phyloP scores from a whole-genome alignment of 139 green algal genomes.

The Volvox africanus region DNA sequence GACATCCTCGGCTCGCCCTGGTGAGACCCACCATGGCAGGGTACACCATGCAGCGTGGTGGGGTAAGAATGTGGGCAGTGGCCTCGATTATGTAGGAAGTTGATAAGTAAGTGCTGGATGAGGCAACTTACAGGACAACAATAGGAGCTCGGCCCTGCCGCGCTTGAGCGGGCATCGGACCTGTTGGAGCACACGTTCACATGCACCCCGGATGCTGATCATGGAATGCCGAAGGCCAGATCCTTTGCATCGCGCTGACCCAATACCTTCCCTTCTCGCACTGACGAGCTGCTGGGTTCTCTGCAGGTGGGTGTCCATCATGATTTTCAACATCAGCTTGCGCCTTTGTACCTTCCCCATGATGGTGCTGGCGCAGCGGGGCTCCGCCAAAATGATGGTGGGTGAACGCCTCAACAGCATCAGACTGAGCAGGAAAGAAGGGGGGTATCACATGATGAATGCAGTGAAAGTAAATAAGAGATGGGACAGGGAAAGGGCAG shows the following conservation, averaged over 20 bases:
- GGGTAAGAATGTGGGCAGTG: too few relatives aligned
- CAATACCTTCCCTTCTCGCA: not conserved
- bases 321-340: constrained; percentile 57
- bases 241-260: not conserved
- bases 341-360: constrained; percentile 73
- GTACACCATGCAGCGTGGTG: too few relatives aligned
- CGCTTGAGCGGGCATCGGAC: too few relatives aligned
- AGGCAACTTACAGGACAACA: too few relatives aligned
- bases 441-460: too few relatives aligned
- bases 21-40: constrained; percentile 51
- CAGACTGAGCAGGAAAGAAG: too few relatives aligned
- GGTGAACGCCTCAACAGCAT: not conserved
- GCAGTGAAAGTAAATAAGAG: too few relatives aligned
- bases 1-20: constrained; percentile 67
- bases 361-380: constrained; percentile 75
- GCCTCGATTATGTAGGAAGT: too few relatives aligned
- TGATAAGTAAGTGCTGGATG: too few relatives aligned
- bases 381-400: constrained; percentile 78
- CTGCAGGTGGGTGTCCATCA: constrained; percentile 53
- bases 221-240: too few relatives aligned
- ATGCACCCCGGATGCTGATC: not conserved
- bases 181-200: not conserved
- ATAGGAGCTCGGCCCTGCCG: too few relatives aligned
- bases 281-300: not conserved
- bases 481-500: too few relatives aligned